Evolutionary conservation across 805 yeast genomes (phyloP), one percentile per base, ranked within the genome.

Genomic region (Wickerhamiella occidentalis): DNA sequence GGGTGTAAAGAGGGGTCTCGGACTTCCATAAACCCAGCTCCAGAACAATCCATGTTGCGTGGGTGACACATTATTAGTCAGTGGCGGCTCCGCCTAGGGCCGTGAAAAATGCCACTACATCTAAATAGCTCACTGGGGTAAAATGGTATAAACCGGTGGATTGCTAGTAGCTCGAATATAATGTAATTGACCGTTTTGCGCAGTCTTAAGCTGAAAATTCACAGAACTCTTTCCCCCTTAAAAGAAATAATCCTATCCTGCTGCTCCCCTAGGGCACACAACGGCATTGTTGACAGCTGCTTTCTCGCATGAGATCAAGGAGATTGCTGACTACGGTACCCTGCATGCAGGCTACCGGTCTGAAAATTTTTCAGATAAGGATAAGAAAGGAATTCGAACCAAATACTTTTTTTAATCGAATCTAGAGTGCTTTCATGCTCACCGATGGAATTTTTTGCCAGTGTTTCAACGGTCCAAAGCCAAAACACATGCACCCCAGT

Each of bases 221-320:
- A n/a, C n/a, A n/a, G n/a, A n/a, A n/a, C n/a, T n/a, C n/a, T n/a
- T n/a, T n/a, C n/a, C n/a, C n/a, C n/a, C n/a, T n/a, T n/a, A n/a
- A n/a, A n/a, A n/a, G n/a, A n/a, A n/a, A n/a, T n/a, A n/a, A n/a
- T n/a, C n/a, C n/a, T n/a, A n/a, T n/a, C n/a, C n/a, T n/a, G n/a
- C n/a, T n/a, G n/a, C n/a, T n/a, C n/a, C n/a, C n/a, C n/a, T n/a
- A n/a, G n/a, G n/a, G n/a, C n/a, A n/a, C n/a, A n/a, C n/a, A n/a
- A n/a, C n/a, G n/a, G n/a, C n/a, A n/a, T n/a, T n/a, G n/a, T n/a
- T n/a, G n/a, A n/a, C n/a, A n/a, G n/a, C n/a, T n/a, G n/a, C n/a
- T n/a, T n/a, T n/a, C n/a, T n/a, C 38, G 38, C 38, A 6, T 33
- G 38, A n/a, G 38, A 33, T 33, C 38, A 33, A 33, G 38, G 38